Conservation (phyloP, 2,329 filamentous ascomycete species). For the Penicillium rolfsii region DNA sequence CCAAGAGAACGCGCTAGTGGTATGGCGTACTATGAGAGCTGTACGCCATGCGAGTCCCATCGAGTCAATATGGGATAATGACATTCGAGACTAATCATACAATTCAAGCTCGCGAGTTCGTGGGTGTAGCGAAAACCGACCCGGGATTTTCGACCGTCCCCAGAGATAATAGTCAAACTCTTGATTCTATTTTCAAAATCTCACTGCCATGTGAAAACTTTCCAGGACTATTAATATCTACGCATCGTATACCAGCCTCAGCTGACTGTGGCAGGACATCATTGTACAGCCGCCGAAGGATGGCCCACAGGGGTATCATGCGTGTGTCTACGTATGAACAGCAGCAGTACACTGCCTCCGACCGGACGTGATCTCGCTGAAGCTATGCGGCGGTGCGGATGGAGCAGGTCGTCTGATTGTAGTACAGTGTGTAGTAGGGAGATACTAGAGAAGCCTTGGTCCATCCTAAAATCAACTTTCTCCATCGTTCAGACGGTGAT, state of each 20-base stretch:
- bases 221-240: not conserved
- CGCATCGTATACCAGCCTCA: not conserved
- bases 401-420: not conserved
- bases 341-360: not conserved
- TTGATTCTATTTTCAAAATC: not conserved
- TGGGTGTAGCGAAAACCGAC: constrained; percentile 23
- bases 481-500: not conserved
- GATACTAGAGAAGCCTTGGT: no score
- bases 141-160: constrained; percentile 26
- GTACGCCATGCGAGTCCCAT: not conserved
- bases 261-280: not conserved
- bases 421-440: not conserved
- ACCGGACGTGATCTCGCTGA: not conserved
- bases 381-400: not conserved
- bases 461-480: not conserved
- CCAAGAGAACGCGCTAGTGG: no score
- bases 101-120: constrained; percentile 36
- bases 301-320: not conserved
- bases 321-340: not conserved
- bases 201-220: not conserved
- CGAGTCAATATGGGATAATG: not conserved
- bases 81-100: constrained; percentile 34
- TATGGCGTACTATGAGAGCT: not conserved
- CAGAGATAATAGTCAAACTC: constrained; percentile 23
- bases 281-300: not conserved